Base-by-base conservation (phyloP, 1,139 yeast species). In the Debaryomyces fabryi region DNA sequence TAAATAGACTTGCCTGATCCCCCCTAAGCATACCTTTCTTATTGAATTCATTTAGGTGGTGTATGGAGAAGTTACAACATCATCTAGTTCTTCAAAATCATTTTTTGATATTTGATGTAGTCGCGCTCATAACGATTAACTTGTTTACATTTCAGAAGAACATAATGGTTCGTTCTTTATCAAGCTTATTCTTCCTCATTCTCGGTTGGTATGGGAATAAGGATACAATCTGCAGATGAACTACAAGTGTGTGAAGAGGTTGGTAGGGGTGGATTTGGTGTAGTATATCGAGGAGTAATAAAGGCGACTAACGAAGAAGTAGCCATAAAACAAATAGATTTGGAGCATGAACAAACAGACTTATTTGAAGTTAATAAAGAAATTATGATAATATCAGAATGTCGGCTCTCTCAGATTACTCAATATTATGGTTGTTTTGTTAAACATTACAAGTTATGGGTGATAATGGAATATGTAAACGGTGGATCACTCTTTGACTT, bases 211-310 rank as follows among this genome's bases (percentile, higher is more conserved):
- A 42, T 49, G 55, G 46, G 34, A 42, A 24, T 18, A 50, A 53
- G 76, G 46, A 61, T 72, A 16, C 46, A 54, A 42, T 63, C 71
- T 12, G 68, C 76, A 9, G 78, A 72, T 16, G 78, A 76, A 54
- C 58, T 76, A 23, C 78, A 82, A 43, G 78, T 90, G 4, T 79
- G 78, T 53, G 92, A 86, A 55, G 92, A 88, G 63, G 83, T 90
- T 1, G 97, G 97, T 1, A 72, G 88, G 48, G 97, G 97, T 0
- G 92, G 93, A 4, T 90, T 89, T 65, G 97, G 97, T 0, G 88
- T 86, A 1, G 97, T 90, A 1, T 90, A 86, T 67, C 73, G 86
- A 44, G 97, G 93, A 0, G 63, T 82, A 8, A 83, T 87, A 55
- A 75, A 73, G 45, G 66, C 74, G 3, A 71, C 81, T 1, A 70